phyloP scores from a whole-genome alignment of 139 green algal genomes.

The Closterium sp. region DNA sequence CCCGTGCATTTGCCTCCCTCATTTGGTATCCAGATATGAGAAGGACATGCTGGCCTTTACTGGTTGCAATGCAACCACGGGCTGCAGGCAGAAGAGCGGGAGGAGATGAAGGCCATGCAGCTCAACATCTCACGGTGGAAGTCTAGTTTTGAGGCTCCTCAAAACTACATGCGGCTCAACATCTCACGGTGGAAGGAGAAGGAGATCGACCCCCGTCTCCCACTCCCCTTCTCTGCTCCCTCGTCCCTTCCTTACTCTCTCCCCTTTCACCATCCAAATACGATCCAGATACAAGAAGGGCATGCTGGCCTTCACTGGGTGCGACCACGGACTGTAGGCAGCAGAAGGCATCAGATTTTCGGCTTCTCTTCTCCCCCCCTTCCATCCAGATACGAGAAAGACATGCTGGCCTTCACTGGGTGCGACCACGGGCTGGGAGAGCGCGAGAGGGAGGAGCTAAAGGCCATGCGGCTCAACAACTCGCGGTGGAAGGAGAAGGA shows the following conservation, averaged over 20 bases:
- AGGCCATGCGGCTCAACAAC: constrained; percentile 14
- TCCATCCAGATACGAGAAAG: constrained; percentile 41
- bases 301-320: constrained; percentile 47
- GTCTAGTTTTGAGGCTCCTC: too few species aligned
- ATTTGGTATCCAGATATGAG: constrained; percentile 14
- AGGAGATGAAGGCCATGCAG: constrained; percentile 27
- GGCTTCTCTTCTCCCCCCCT: too few species aligned
- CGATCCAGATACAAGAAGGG: constrained; percentile 46
- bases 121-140: too few species aligned
- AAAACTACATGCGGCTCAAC: too few species aligned
- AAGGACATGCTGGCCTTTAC: constrained; percentile 27
- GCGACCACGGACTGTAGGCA: constrained; percentile 10
- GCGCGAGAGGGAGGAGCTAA: constrained; percentile 23
- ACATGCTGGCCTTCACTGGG: constrained; percentile 48
- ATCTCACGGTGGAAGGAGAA: constrained; percentile 42
- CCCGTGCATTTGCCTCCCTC: too few species aligned
- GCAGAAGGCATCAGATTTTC: too few species aligned
- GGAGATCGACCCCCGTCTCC: constrained; percentile 37
- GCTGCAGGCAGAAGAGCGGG: background rate
- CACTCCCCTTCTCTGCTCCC: too few species aligned
- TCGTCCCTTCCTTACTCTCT: too few species aligned
- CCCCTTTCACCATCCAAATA: constrained; percentile 1
- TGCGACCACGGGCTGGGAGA: constrained; percentile 22
- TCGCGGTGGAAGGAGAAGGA: constrained; percentile 45
- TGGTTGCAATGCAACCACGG: constrained; percentile 3